Base-by-base conservation (phyloP, 768 basidiomycete genomes). In the Solioccasus polychromus region DNA sequence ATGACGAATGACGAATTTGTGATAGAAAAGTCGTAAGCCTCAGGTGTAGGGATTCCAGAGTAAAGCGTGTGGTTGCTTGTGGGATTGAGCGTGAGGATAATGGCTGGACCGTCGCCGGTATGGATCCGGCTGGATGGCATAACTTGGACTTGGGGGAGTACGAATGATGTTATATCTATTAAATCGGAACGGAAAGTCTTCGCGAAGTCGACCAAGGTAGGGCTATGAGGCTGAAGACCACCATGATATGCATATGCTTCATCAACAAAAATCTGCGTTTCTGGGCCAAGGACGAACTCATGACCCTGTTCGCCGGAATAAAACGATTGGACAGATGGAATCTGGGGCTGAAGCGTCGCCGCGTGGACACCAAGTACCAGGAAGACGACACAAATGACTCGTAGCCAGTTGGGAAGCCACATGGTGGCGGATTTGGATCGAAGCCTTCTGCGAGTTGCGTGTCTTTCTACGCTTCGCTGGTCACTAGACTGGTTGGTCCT, bases 11-110 rank as follows among this genome's bases (percentile, higher is more conserved):
- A 49, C 12, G 58, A 44, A 17, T 47, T 45, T 4, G 64, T 57
- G 30, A 74, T 55, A 8, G 50, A 31, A 34, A 73, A 66, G 34
- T 70, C 62, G 41, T 74, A 74, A 2, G 67, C 72, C 46, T 74
- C 72, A 2, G 50, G 62, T 1, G 72, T 71, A 3, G 64, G 25
- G 15, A 45, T 20, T 7, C 71, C 73, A 30, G 68, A 73, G 57
- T 66, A 71, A 20, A 69, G 61, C 0, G 52, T 61, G 44, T 67
- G 66, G 25, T 64, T 55, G 25, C 39, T 26, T 1, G 57, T 47
- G 3, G 59, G 26, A 23, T 41, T 50, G 9, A 73, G 54, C 2
- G 64, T 66, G 30, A 75, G 56, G 42, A 66, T 52, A 23, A 73
- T 64, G 11, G 45, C 45, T 1, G 68, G 48, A 34, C 35, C 17